These are phyloP conservation scores for Ophiocordyceps robertsii DNA, from an alignment of 2,329 filamentous ascomycete species.

Conservation along the genomic window DNA sequence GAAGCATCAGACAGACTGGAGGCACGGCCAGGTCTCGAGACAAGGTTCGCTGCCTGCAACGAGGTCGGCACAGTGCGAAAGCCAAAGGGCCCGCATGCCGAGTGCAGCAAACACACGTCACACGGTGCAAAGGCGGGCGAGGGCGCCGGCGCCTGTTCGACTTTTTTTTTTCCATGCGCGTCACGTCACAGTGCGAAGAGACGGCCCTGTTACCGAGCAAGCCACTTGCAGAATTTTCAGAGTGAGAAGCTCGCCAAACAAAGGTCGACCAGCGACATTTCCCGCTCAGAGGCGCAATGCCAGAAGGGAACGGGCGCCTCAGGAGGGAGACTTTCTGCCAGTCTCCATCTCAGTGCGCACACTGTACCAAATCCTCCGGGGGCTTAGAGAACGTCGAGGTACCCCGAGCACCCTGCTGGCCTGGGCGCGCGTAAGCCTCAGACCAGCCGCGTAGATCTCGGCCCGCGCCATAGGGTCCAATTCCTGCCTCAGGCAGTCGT, in stretches of 20 bases:
- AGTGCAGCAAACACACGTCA: background rate
- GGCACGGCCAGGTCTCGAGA: slow-evolving; percentile 2
- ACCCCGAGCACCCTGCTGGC: background rate
- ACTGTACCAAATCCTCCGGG: background rate
- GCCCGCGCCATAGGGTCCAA: slow-evolving; percentile 3
- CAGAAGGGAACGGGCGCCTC: too few relatives aligned
- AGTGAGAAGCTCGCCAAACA: too few relatives aligned
- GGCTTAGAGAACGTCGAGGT: background rate
- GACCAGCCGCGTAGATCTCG: slow-evolving; percentile 13
- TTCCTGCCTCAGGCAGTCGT: background rate
- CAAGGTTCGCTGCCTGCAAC: slow-evolving; percentile 4
- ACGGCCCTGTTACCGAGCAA: too few relatives aligned
- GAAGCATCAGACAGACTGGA: slow-evolving; percentile 2
- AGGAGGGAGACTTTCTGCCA: background rate
- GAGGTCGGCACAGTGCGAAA: slow-evolving; percentile 5
- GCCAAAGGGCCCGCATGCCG: background rate
- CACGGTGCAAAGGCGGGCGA: background rate
- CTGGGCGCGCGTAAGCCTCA: slow-evolving; percentile 10
- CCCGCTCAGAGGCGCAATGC: too few relatives aligned
- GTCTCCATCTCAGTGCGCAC: background rate
- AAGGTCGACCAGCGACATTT: too few relatives aligned
- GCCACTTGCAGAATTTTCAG: too few relatives aligned
- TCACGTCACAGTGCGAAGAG: too few relatives aligned
- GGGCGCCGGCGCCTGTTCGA: too few relatives aligned
- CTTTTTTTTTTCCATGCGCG: too few relatives aligned